Evolutionary conservation across 805 yeast species (phyloP), one percentile per base, ranked within the genome.

Genomic region (Hanseniaspora nectarophila): DNA sequence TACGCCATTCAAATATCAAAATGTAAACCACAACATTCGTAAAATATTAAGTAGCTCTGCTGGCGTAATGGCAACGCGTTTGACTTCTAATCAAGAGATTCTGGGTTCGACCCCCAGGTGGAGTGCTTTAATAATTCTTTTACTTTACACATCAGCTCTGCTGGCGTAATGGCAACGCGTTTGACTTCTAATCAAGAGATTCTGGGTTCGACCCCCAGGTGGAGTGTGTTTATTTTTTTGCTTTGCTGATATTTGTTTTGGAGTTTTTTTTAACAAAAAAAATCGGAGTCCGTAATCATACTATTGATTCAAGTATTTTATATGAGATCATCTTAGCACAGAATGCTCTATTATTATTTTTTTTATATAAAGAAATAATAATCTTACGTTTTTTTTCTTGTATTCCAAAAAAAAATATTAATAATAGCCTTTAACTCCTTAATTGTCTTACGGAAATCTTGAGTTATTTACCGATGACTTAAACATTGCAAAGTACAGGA

Each of bases 1-100:
- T n/a, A n/a, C n/a, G n/a, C n/a, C n/a, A n/a, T n/a, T 18, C 1
- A 5, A 35, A 35, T 18, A 18, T 1, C 5, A 4, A 21, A 37
- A 20, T 20, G 9, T 10, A n/a, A n/a, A n/a, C n/a, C n/a, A n/a
- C n/a, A n/a, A n/a, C n/a, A 10, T 10, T n/a, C 16, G 23, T 42
- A 16, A 42, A 42, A 39, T 28, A 46, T 37, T 46, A 37, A 40
- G 45, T 31, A 48, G 45, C 45, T 49, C 53, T 49, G 53, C 53
- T 71, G 75, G 75, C 75, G 75, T 71, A 71, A 71, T 71, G 75
- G 75, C 75, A 71, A 71, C 75, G 75, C 75, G 75, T 71, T 74
- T 71, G 75, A 71, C 75, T 71, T 71, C 75, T 70, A 71, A 71
- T 71, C 74, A 71, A 74, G 71, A 71, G 74, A 71, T 71, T 71